Evolutionary conservation across 257 asterid species (phyloP).

Genomic region (Osmanthus fragrans): DNA sequence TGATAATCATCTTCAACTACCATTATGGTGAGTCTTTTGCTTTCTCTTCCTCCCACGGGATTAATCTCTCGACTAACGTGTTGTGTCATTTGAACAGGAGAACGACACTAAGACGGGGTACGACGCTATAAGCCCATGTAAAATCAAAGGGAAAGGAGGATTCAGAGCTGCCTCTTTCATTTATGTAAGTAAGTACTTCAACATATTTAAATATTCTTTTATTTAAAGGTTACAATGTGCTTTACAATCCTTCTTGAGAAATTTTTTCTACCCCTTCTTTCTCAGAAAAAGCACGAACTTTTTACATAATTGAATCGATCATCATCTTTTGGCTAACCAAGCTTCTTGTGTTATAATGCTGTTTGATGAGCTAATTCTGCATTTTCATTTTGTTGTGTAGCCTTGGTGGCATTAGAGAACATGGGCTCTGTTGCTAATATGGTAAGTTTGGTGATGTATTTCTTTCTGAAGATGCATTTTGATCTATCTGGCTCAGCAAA

Average conservation of each 20-base stretch:
- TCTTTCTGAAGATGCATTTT: conserved; percentile 58
- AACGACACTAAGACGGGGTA: conserved; percentile 18
- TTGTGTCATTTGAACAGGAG: conserved; percentile 22
- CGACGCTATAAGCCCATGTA: background rate
- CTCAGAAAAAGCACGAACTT: background rate
- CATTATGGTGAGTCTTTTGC: conserved; percentile 24
- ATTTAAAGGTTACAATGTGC: background rate
- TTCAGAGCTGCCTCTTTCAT: conserved; percentile 19
- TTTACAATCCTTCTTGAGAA: no score
- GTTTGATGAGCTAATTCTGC: background rate
- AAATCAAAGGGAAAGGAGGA: conserved; percentile 24
- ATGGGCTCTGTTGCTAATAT: conserved; percentile 61
- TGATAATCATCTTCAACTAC: background rate
- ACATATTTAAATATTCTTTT: background rate
- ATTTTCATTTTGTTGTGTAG: conserved; percentile 25
- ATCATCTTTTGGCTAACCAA: background rate
- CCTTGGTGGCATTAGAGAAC: conserved; percentile 53
- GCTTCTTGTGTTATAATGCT: background rate
- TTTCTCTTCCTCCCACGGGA: background rate
- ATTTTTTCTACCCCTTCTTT: no score
- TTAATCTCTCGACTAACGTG: background rate
- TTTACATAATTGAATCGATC: background rate
- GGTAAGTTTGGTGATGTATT: conserved; percentile 71
- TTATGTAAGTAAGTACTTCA: conserved; percentile 7
- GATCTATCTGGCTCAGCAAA: conserved; percentile 60